Evolutionary conservation across 164 flowering plant genomes (phyloP).

Genomic region (Macadamia tetraphylla): DNA sequence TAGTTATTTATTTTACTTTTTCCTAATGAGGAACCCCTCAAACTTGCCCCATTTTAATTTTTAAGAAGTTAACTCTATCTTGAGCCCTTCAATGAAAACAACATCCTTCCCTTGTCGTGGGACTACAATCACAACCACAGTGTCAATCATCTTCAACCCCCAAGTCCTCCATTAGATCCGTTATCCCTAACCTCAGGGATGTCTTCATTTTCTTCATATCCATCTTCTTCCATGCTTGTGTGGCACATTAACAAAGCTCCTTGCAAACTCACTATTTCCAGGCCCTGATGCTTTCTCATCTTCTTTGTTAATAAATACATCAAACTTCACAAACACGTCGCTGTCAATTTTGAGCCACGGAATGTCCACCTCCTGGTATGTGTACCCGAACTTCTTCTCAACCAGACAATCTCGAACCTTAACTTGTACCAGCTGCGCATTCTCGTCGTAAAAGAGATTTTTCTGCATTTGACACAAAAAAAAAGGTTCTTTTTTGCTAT

Average conservation of each 20-base stretch:
- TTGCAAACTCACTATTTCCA: conserved; percentile 21
- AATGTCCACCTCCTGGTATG: conserved; percentile 41
- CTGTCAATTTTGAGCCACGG: conserved; percentile 41
- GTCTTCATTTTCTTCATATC: conserved; percentile 26
- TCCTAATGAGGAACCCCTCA: too few species aligned
- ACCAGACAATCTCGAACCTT: conserved; percentile 39
- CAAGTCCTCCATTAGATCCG: conserved; percentile 55
- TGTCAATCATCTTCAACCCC: too few species aligned
- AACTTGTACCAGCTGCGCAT: conserved; percentile 29
- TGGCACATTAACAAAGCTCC: conserved; percentile 28
- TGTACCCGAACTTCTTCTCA: conserved; percentile 27
- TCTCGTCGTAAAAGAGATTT: conserved; percentile 34
- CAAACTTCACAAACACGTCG: conserved; percentile 24
- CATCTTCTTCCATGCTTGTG: conserved; percentile 18
- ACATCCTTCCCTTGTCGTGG: conserved; percentile 9
- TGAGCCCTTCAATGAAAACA: conserved; percentile 9
- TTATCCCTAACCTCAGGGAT: conserved; percentile 31
- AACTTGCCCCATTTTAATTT: too few species aligned
- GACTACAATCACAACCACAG: conserved; percentile 9
- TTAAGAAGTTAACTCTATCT: conserved; percentile 5
- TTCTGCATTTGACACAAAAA: too few species aligned
- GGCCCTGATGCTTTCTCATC: conserved; percentile 21
- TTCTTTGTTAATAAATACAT: conserved; percentile 33
- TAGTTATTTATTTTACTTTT: too few species aligned
- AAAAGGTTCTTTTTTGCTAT: too few species aligned